Percentiles rank a stretch among this genome's conserved stretches.
Conservation (phyloP, 2,329 filamentous ascomycete genomes). For the Paraphaeosphaeria minitans region DNA sequence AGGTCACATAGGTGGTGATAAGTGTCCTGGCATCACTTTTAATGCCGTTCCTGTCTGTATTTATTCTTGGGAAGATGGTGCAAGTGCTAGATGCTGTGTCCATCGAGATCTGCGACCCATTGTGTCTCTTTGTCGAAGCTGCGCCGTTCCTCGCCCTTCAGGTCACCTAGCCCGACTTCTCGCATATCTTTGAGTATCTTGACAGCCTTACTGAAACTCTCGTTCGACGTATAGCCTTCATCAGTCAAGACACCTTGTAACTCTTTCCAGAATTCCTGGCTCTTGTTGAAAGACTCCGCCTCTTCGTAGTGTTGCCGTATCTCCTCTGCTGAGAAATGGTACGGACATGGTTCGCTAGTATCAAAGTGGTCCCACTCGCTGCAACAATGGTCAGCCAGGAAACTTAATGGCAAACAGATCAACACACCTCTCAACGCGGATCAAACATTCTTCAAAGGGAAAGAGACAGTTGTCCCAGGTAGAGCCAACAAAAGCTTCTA, state of each 20-base stretch:
- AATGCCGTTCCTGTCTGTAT: no score
- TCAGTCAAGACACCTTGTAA: slow-evolving; percentile 29
- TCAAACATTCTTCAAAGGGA: slow-evolving; percentile 30
- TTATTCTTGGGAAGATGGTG: no score
- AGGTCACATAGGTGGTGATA: no score
- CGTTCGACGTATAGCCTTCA: slow-evolving; percentile 30
- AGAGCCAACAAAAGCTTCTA: slow-evolving; percentile 33
- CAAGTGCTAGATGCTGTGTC: no score
- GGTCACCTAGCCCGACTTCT: neutral
- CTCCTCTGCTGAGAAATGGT: slow-evolving; percentile 31
- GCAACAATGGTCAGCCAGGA: slow-evolving; percentile 14
- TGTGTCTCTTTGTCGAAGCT: no score
- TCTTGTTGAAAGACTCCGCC: slow-evolving; percentile 27
- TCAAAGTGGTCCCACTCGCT: slow-evolving; percentile 32
- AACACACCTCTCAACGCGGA: slow-evolving; percentile 29
- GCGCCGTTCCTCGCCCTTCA: no score
- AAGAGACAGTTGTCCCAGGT: slow-evolving; percentile 33
- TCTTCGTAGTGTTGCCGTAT: slow-evolving; percentile 30
- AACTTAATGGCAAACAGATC: neutral
- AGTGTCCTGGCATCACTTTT: no score
- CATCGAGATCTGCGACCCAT: no score
- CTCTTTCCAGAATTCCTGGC: slow-evolving; percentile 30
- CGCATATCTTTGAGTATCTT: slow-evolving; percentile 22
- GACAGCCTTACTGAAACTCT: slow-evolving; percentile 25
- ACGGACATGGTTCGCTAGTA: slow-evolving; percentile 30